These are phyloP conservation scores for Madurella mycetomatis DNA, from an alignment of 2,329 filamentous ascomycete genomes.

Conservation along the genomic window DNA sequence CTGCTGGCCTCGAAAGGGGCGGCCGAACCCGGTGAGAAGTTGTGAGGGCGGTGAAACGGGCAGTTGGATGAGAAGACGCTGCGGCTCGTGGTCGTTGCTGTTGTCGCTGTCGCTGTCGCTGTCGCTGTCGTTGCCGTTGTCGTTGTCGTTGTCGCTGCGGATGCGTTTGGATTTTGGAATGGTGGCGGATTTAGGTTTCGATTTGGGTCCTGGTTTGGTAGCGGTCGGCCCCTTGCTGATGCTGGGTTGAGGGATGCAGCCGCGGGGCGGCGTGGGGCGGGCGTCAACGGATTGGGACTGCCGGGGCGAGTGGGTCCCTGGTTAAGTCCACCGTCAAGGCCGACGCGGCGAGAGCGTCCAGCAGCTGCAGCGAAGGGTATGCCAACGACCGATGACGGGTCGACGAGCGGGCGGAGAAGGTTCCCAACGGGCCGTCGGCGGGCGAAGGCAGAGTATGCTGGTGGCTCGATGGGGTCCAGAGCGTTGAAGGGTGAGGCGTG, in stretches of 20 bases:
- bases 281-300: constrained; percentile 4
- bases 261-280: constrained; percentile 3
- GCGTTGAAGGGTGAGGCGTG: neutral
- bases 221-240: neutral
- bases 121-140: neutral
- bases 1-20: constrained; percentile 11
- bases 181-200: neutral
- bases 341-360: neutral
- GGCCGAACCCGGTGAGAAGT: neutral
- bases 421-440: neutral
- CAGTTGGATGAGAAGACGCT: neutral
- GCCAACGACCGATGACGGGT: neutral
- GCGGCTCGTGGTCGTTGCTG: neutral
- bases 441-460: neutral
- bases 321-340: neutral
- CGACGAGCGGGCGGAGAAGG: neutral
- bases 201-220: neutral
- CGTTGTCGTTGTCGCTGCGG: neutral
- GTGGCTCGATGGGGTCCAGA: neutral
- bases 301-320: constrained; percentile 10
- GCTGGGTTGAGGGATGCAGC: constrained; percentile 3
- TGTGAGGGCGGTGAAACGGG: neutral
- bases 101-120: neutral
- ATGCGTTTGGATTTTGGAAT: neutral
- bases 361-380: neutral